Base-by-base conservation (phyloP, 306 rosid genomes). In the Lagenaria siceraria region DNA sequence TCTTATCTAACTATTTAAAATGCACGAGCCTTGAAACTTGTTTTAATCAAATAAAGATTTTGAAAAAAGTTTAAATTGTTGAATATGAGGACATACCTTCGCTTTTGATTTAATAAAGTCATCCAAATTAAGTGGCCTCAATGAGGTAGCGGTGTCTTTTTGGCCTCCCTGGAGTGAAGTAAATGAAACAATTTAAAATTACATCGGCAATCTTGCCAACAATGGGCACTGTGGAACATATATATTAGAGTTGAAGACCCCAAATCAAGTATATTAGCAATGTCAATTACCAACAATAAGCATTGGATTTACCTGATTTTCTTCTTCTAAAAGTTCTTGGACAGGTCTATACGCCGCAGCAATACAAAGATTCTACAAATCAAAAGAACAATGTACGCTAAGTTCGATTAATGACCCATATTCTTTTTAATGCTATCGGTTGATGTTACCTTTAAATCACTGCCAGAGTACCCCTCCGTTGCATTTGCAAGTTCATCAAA, bases 391-490 rank as follows among this genome's bases (percentile, higher is more conserved):
- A 82, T 17, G 78, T 53, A 0, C 0, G 36, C 6, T 22, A 69
- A 42, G 48, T 43, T 69, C 3, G 13, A 66, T 68, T 10, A 10
- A 68, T 10, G 5, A 68, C 10, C 10, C 1, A 7, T 12, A 13
- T 43, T 70, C 40, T 14, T 70, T 46, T 27, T 24, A 48, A 25
- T 4, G 60, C 17, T 27, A 27, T 24, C 9, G 0, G 17, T 25
- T n/a, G 0, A 0, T 35, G 33, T 77, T 85, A 94, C 98, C 98
- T 95, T 92, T 85, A 95, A 83, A 87, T 92, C 99, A 78, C 97
- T 92, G 78, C 99, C 99, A 76, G 99, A 95, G 89, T 95, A 95
- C 78, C 99, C 99, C 82, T 90, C 97, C 0, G 99, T 95, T 83
- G 87, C 81, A 65, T 80, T 72, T 76, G 97, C 97, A 79, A 95